Evolutionary conservation across 2,329 filamentous ascomycete species (phyloP).

Genomic region (Neoascochyta sp.): DNA sequence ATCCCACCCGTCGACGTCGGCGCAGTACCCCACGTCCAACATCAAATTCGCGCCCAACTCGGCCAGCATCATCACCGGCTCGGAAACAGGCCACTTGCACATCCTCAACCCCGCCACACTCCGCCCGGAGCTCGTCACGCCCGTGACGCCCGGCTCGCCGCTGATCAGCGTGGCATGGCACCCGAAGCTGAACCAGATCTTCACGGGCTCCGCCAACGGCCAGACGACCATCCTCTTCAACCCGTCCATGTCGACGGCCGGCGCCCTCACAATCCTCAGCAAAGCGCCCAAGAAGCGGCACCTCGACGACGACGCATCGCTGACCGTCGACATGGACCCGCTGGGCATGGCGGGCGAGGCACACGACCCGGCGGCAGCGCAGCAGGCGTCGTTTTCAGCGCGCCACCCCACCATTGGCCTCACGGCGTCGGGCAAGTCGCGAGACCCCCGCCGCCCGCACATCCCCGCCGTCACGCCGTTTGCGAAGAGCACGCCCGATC

Average conservation of each 20-base stretch:
- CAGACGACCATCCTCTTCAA: conserved; percentile 90
- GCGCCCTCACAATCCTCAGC: conserved; percentile 85
- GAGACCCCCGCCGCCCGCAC: conserved; percentile 81
- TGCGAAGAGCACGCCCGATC: conserved; percentile 83
- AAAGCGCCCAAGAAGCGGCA: conserved; percentile 92
- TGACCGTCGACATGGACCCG: conserved; percentile 70
- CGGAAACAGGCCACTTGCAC: conserved; percentile 78
- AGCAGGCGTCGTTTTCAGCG: conserved; percentile 49
- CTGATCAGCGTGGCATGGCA: conserved; percentile 90
- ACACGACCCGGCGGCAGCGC: conserved; percentile 53
- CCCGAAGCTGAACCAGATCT: conserved; percentile 88
- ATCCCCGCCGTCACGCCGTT: conserved; percentile 84
- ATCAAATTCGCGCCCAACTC: conserved; percentile 86
- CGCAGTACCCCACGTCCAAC: conserved; percentile 77
- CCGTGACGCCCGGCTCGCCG: conserved; percentile 79
- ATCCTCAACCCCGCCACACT: conserved; percentile 93
- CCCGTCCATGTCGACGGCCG: conserved; percentile 73
- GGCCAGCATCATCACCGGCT: conserved; percentile 84
- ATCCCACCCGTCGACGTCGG: conserved; percentile 75
- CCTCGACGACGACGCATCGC: conserved; percentile 83
- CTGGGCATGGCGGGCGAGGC: conserved; percentile 77
- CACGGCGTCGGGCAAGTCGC: conserved; percentile 70
- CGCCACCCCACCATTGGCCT: conserved; percentile 69
- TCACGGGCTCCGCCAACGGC: conserved; percentile 88
- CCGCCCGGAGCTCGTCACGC: conserved; percentile 76